Conservation (phyloP, 2,329 filamentous ascomycete species). For the Venturia nashicola region DNA sequence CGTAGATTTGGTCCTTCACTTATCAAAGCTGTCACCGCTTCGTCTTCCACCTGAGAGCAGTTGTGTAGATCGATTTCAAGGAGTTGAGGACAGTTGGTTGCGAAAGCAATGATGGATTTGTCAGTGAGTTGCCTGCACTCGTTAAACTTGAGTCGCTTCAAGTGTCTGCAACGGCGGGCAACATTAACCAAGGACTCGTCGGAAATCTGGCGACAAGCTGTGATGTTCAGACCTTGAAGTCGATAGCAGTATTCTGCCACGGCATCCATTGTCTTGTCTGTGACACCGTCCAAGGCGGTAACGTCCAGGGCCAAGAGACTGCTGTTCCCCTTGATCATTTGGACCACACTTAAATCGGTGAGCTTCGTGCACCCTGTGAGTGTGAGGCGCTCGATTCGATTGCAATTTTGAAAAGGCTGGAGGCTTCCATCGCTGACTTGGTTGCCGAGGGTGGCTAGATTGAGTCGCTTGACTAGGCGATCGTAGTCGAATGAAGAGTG, state of each 20-base stretch:
- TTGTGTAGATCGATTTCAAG: slow-evolving; percentile 93
- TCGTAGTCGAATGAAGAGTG: slow-evolving; percentile 81
- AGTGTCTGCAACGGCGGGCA: slow-evolving; percentile 68
- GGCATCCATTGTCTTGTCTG: slow-evolving; percentile 64
- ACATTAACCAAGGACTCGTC: slow-evolving; percentile 75
- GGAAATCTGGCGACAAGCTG: slow-evolving; percentile 70
- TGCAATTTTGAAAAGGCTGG: slow-evolving; percentile 68
- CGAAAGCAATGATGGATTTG: slow-evolving; percentile 70
- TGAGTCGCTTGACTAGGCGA: slow-evolving; percentile 83
- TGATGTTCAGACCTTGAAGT: slow-evolving; percentile 87
- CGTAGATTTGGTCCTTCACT: slow-evolving; percentile 70
- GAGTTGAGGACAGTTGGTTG: slow-evolving; percentile 78
- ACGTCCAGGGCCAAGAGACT: slow-evolving; percentile 84
- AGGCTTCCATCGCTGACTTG: slow-evolving; percentile 84
- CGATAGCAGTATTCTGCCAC: slow-evolving; percentile 73
- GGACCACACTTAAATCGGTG: slow-evolving; percentile 71
- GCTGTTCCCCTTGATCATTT: slow-evolving; percentile 65
- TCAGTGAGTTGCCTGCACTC: slow-evolving; percentile 79
- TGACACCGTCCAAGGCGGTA: slow-evolving; percentile 67
- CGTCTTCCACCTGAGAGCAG: slow-evolving; percentile 68
- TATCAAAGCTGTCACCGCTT: slow-evolving; percentile 70
- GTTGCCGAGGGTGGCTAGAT: slow-evolving; percentile 66
- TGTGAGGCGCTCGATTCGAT: slow-evolving; percentile 82
- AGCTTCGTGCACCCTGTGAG: slow-evolving; percentile 79
- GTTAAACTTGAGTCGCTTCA: slow-evolving; percentile 94